These are phyloP conservation scores for Myochromella boudieri DNA, from an alignment of 768 basidiomycete genomes.

Conservation along the genomic window DNA sequence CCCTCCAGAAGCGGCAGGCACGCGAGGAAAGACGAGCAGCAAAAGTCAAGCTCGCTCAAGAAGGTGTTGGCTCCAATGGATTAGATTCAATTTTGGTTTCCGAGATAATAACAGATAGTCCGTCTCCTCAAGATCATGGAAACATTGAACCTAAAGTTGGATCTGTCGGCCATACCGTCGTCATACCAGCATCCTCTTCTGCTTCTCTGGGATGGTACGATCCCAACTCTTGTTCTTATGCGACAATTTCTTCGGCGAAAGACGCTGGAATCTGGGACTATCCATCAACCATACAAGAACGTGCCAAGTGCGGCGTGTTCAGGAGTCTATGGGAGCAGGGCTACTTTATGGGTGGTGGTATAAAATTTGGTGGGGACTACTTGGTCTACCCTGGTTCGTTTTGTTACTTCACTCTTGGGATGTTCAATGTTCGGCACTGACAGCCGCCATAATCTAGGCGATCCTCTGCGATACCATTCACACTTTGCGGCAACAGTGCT, in stretches of 20 bases:
- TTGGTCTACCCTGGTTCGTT: slow-evolving; percentile 89
- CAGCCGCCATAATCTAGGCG: slow-evolving; percentile 51
- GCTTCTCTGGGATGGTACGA: slow-evolving; percentile 68
- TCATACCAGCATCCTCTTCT: slow-evolving; percentile 72
- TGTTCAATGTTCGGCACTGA: background rate
- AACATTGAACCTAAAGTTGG: slow-evolving; percentile 3
- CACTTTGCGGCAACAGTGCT: slow-evolving; percentile 90
- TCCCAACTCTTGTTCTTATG: slow-evolving; percentile 40
- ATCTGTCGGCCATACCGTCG: slow-evolving; percentile 39
- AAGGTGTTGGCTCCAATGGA: slow-evolving; percentile 4
- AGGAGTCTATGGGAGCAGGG: slow-evolving; percentile 80
- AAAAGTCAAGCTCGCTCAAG: slow-evolving; percentile 15
- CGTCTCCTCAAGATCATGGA: slow-evolving; percentile 3
- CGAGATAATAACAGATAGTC: background rate
- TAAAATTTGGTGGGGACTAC: slow-evolving; percentile 96
- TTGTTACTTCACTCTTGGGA: no score
- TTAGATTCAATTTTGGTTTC: slow-evolving; percentile 6
- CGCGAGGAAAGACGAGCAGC: slow-evolving; percentile 50
- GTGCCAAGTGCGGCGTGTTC: slow-evolving; percentile 80
- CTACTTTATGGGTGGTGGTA: slow-evolving; percentile 84
- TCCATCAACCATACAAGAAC: slow-evolving; percentile 62
- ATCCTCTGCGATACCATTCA: slow-evolving; percentile 94
- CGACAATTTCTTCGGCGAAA: slow-evolving; percentile 59
- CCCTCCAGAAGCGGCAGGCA: slow-evolving; percentile 69
- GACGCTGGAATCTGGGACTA: slow-evolving; percentile 77